Base-by-base conservation (phyloP, 805 yeast species). In the Sugiyamaella mastotermitis region DNA sequence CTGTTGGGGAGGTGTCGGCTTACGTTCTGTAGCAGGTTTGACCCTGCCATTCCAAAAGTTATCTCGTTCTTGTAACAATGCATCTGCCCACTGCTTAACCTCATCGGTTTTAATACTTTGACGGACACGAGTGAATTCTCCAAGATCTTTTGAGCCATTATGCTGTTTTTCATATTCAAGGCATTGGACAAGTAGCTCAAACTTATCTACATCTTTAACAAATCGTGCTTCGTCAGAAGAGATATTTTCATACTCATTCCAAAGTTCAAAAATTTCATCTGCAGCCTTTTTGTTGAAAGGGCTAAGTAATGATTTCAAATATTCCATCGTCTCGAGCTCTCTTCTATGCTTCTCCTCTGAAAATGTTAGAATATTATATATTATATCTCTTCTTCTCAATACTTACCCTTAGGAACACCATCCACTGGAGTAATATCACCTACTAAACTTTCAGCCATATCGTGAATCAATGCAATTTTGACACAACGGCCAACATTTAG, bases 401-500 rank as follows among this genome's bases (percentile, higher is more conserved):
- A 34, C 47, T 8, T 24, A 53, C 57, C n/a, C 57, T 87, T 86
- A 33, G 76, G 66, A 21, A 88, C 74, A 42, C 72, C 55, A 63
- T 87, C 83, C 58, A 74, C 61, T 51, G 98, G 92, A 1, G 95
- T 87, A 35, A 90, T 84, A 58, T 90, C 98, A 22, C 98, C 98
- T 10, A 90, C 97, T 20, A 90, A 65, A 3, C 88, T 61, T 66
- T 90, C 98, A 8, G 97, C 96, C 52, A 90, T 83, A 60, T 90
- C 98, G 65, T 90, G 98, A 22, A 87, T 78, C 28, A 87, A 66
- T 1, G 96, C 87, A 38, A 90, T 87, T 61, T 83, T 81, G 35
- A 79, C 81, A 65, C 96, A 86, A 50, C 75, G 75, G 43, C 73
- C 70, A 18, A 73, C 66, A 59, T 83, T 77, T 22, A 83, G 66